These are phyloP conservation scores for Chaetomium strumarium DNA, from an alignment of 2,329 filamentous ascomycete species.

Conservation along the genomic window DNA sequence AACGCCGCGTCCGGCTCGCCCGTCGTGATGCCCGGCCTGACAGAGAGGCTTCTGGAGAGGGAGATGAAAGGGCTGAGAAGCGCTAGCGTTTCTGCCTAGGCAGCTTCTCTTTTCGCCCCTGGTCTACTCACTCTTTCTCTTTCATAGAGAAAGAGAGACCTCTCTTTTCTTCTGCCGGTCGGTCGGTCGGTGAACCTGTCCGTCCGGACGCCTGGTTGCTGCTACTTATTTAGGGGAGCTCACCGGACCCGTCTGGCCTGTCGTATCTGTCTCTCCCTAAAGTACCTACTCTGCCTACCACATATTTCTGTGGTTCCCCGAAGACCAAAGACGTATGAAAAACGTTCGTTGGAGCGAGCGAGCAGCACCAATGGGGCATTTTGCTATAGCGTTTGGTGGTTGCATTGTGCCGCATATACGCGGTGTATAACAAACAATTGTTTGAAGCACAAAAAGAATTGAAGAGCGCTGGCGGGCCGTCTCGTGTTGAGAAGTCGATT, in stretches of 20 bases:
- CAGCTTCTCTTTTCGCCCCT: not conserved
- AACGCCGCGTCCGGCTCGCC: constrained; percentile 23
- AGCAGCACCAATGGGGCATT: constrained; percentile 13
- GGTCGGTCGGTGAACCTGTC: not conserved
- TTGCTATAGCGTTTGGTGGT: constrained; percentile 1
- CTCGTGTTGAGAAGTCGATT: constrained; percentile 8
- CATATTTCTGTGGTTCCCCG: not conserved
- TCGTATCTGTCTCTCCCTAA: constrained; percentile 4
- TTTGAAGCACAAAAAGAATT: not conserved
- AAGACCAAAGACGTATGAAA: constrained; percentile 10
- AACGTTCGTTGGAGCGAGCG: constrained; percentile 30
- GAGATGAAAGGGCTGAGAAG: constrained; percentile 36
- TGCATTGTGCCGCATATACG: not conserved
- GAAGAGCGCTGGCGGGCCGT: constrained; percentile 7
- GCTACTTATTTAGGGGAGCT: constrained; percentile 20
- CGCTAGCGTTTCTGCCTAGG: constrained; percentile 24
- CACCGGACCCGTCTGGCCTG: constrained; percentile 22
- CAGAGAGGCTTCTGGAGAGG: constrained; percentile 54
- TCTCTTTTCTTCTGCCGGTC: constrained; percentile 8
- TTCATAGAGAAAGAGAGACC: not conserved
- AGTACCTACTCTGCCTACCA: not conserved
- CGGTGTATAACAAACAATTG: not conserved
- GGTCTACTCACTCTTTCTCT: not conserved
- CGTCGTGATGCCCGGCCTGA: constrained; percentile 38
- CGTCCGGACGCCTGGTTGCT: constrained; percentile 3